Conservation (phyloP, 805 yeast genomes). For the Metschnikowia kofuensis region DNA sequence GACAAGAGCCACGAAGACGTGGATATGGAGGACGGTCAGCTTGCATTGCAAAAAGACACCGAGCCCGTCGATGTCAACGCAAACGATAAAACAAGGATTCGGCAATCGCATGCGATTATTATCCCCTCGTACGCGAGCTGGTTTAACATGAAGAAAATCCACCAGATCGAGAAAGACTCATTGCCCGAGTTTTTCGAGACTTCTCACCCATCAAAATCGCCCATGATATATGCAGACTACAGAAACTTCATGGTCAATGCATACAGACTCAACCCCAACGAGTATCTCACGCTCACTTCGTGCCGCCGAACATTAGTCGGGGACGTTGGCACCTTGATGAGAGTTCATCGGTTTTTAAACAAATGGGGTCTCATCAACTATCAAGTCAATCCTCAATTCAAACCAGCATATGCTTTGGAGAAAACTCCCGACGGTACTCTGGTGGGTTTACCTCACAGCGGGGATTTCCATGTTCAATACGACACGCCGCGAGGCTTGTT, state of each 20-base stretch:
- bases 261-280: constrained; percentile 84
- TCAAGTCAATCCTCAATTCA: constrained; percentile 78
- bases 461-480: constrained; percentile 70
- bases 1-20: not conserved
- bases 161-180: constrained; percentile 76
- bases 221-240: constrained; percentile 73
- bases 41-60: not conserved
- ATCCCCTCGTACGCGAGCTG: constrained; percentile 86
- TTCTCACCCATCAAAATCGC: constrained; percentile 72
- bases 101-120: constrained; percentile 80
- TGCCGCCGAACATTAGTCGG: constrained; percentile 88
- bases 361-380: constrained; percentile 94
- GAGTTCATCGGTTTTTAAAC: constrained; percentile 78
- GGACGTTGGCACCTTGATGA: constrained; percentile 84
- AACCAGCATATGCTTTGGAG: constrained; percentile 62
- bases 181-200: constrained; percentile 84
- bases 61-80: constrained; percentile 13
- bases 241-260: constrained; percentile 88
- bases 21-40: constrained; percentile 3
- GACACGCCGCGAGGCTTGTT: constrained; percentile 92
- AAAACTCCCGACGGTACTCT: constrained; percentile 40
- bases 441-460: constrained; percentile 65
- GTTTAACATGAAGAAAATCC: constrained; percentile 73
- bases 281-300: constrained; percentile 85
- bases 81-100: constrained; percentile 19